Evolutionary conservation across 176 grass and related monocot species (phyloP).

Genomic region (Oryza officinalis): DNA sequence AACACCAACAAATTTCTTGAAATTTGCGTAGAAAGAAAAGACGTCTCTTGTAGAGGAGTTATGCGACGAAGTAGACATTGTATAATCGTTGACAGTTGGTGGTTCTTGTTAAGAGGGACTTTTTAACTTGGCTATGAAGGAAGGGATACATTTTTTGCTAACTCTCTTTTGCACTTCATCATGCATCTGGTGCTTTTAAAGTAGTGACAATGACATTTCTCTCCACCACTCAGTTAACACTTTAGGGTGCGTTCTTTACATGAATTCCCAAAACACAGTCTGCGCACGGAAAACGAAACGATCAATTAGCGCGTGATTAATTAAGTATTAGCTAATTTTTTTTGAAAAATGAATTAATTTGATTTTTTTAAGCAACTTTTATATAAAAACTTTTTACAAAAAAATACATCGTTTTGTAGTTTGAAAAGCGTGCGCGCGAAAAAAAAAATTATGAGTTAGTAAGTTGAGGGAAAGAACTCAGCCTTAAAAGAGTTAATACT

Average conservation of each 20-base stretch:
- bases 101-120: neutral
- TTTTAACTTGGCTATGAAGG: slow-evolving; percentile 11
- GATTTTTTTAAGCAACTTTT: too few species aligned
- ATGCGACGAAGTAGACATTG: neutral
- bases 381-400: too few species aligned
- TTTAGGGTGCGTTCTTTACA: too few species aligned
- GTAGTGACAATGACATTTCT: neutral
- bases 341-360: too few species aligned
- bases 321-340: too few species aligned
- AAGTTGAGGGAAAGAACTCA: too few species aligned
- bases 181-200: neutral
- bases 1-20: neutral
- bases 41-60: neutral
- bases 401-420: too few species aligned
- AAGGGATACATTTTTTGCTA: slow-evolving; percentile 26
- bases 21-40: neutral
- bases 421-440: too few species aligned
- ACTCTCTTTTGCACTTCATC: neutral
- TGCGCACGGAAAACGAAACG: too few species aligned
- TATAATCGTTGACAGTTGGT: neutral
- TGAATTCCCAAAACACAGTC: too few species aligned
- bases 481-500: neutral
- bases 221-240: neutral
- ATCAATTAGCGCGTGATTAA: too few species aligned
- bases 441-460: too few species aligned